phyloP scores from a whole-genome alignment of 129 eudicot species.

The Pulicaria dysenterica region DNA sequence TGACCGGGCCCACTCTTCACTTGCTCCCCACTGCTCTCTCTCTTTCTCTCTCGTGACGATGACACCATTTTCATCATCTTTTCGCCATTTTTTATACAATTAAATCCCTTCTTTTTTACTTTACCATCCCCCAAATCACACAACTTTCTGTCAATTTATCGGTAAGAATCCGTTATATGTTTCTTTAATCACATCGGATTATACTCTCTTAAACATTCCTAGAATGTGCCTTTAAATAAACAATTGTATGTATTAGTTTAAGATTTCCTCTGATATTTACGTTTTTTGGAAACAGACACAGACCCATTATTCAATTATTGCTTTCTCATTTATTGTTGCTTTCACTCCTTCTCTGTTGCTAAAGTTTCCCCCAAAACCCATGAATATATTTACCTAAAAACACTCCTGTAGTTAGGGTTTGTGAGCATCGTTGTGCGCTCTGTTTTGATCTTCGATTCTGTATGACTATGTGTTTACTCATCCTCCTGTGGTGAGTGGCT shows the following conservation, averaged over 20 bases:
- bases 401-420: slow-evolving; percentile 26
- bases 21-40: slow-evolving; percentile 12
- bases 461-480: slow-evolving; percentile 13
- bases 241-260: neutral
- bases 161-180: slow-evolving; percentile 6
- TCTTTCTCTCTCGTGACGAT: slow-evolving; percentile 27
- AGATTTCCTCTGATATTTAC: slow-evolving; percentile 18
- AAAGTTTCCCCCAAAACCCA: slow-evolving; percentile 22
- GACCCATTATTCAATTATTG: slow-evolving; percentile 29
- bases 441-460: slow-evolving; percentile 2
- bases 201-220: slow-evolving; percentile 29
- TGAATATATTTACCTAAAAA: slow-evolving; percentile 17
- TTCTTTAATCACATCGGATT: slow-evolving; percentile 31
- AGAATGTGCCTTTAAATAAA: slow-evolving; percentile 18
- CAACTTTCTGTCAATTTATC: slow-evolving; percentile 7
- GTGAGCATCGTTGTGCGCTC: neutral
- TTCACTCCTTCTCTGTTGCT: slow-evolving; percentile 17
- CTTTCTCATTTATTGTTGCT: slow-evolving; percentile 23
- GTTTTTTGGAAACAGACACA: slow-evolving; percentile 17
- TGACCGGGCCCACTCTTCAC: slow-evolving; percentile 32
- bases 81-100: neutral
- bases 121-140: slow-evolving; percentile 22
- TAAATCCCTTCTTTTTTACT: neutral
- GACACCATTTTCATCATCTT: slow-evolving; percentile 16
- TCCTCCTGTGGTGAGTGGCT: neutral